Conservation (phyloP, 139 green algal species). For the Nannochloris sp. region DNA sequence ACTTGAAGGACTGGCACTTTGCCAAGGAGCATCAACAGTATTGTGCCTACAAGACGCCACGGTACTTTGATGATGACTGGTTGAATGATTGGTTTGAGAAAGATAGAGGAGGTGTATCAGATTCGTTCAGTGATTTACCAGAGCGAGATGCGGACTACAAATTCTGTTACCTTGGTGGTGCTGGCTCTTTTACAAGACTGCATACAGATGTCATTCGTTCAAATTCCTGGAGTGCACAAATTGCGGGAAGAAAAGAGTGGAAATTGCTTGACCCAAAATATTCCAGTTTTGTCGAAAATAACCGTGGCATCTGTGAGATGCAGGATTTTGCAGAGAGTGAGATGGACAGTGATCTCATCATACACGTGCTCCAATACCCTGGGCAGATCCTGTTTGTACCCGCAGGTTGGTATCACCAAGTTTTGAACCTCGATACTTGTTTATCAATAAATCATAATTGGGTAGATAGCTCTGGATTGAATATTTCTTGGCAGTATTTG, state of each 20-base stretch:
- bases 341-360: slow-evolving; percentile 13
- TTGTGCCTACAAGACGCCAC: slow-evolving; percentile 49
- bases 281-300: slow-evolving; percentile 45
- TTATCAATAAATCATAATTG: slow-evolving; percentile 86
- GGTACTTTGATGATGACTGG: slow-evolving; percentile 77
- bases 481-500: slow-evolving; percentile 49
- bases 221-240: slow-evolving; percentile 75
- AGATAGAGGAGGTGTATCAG: slow-evolving; percentile 6
- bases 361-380: slow-evolving; percentile 48
- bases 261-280: slow-evolving; percentile 55
- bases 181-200: slow-evolving; percentile 63
- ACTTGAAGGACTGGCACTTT: slow-evolving; percentile 91
- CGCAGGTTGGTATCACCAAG: slow-evolving; percentile 78
- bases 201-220: slow-evolving; percentile 82
- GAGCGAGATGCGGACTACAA: slow-evolving; percentile 42
- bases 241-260: slow-evolving; percentile 62
- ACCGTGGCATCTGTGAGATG: neutral
- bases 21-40: neutral
- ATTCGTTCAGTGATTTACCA: slow-evolving; percentile 18
- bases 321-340: slow-evolving; percentile 3
- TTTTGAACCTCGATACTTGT: slow-evolving; percentile 61
- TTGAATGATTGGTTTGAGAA: slow-evolving; percentile 66
- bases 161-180: slow-evolving; percentile 80
- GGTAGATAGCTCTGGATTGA: slow-evolving; percentile 54
- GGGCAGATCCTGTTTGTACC: slow-evolving; percentile 86